phyloP scores from a whole-genome alignment of 768 basidiomycete genomes.

The Kwoniella bestiolae region DNA sequence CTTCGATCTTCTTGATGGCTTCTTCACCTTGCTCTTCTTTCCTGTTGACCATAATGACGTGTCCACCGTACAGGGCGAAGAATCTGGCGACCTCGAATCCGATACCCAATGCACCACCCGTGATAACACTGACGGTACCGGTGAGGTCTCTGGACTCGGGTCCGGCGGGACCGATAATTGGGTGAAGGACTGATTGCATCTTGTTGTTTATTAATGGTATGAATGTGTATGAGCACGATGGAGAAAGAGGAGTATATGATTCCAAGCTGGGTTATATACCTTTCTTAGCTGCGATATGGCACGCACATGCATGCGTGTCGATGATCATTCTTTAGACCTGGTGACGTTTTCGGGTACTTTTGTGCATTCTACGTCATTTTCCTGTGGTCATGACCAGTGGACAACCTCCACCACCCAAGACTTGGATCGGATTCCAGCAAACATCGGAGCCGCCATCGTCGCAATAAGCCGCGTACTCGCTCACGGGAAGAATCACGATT shows the following conservation, averaged over 20 bases:
- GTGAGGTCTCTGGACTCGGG: slow-evolving; percentile 45
- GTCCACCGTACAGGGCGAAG: slow-evolving; percentile 40
- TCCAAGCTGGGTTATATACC: too few species aligned
- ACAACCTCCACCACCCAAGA: slow-evolving; percentile 9
- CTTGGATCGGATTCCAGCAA: slow-evolving; percentile 18
- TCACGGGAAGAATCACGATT: too few species aligned
- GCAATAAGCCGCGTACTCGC: too few species aligned
- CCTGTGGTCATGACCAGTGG: not conserved
- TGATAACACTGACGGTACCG: slow-evolving; percentile 44
- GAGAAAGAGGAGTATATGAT: not conserved
- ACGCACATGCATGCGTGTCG: too few species aligned
- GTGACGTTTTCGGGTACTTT: slow-evolving; percentile 4
- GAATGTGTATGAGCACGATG: not conserved
- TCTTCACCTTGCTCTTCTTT: slow-evolving; percentile 55
- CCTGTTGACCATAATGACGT: slow-evolving; percentile 52
- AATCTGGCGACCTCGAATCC: slow-evolving; percentile 46
- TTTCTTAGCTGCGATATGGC: too few species aligned
- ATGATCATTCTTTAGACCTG: too few species aligned
- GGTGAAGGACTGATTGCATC: slow-evolving; percentile 51
- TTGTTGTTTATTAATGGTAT: not conserved
- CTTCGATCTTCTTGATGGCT: slow-evolving; percentile 48
- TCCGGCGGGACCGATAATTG: slow-evolving; percentile 50
- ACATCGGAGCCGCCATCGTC: not conserved
- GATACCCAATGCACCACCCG: slow-evolving; percentile 34
- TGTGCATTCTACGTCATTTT: not conserved